Conservation (phyloP, 2,329 filamentous ascomycete genomes). For the Diplocarpon rosae region DNA sequence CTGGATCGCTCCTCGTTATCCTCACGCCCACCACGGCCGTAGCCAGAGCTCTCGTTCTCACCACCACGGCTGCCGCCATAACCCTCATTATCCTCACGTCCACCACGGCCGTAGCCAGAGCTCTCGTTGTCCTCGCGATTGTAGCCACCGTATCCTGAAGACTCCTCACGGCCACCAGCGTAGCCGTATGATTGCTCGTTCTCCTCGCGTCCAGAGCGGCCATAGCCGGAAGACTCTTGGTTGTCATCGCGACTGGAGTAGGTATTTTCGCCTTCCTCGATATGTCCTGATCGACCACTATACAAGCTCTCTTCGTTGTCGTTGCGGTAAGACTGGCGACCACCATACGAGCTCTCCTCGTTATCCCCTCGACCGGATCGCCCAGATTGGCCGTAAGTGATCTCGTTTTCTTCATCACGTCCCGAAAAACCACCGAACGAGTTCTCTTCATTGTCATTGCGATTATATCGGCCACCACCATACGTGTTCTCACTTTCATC, state of each 20-base stretch:
- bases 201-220: neutral
- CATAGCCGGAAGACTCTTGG: neutral
- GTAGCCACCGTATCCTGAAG: neutral
- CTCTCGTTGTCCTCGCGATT: neutral
- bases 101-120: neutral
- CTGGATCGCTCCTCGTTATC: neutral
- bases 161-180: conserved; percentile 1
- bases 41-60: too few relatives aligned
- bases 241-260: neutral
- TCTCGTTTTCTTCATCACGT: neutral
- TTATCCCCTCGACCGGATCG: neutral
- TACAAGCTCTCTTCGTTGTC: conserved; percentile 3
- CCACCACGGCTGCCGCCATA: too few relatives aligned
- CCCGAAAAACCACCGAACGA: neutral
- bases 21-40: neutral
- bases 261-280: neutral
- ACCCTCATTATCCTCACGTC: neutral
- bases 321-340: neutral
- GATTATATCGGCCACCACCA: neutral
- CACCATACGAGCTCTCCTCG: conserved; percentile 2
- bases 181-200: neutral
- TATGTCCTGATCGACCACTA: neutral
- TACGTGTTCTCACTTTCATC: neutral
- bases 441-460: neutral
- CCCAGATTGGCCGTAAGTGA: neutral